Evolutionary conservation across 176 grass and related monocot genomes (phyloP).

Genomic region (Zea luxurians): DNA sequence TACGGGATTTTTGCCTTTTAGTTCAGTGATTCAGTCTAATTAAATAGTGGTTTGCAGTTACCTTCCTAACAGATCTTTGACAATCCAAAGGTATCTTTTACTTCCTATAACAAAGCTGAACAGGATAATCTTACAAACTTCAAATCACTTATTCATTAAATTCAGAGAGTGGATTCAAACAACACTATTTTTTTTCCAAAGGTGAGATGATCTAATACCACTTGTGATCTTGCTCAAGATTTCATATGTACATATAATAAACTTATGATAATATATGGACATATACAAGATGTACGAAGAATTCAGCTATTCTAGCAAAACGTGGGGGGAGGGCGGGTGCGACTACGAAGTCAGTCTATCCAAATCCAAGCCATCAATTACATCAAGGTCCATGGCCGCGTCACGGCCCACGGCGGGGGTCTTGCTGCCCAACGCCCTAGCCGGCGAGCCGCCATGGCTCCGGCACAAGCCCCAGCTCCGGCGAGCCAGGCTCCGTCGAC

Average conservation of each 20-base stretch:
- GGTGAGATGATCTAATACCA: not conserved
- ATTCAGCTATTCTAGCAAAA: slow-evolving; percentile 46
- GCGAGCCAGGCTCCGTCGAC: slow-evolving; percentile 20
- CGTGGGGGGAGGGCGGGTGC: slow-evolving; percentile 13
- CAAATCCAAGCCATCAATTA: slow-evolving; percentile 71
- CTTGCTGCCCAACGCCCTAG: slow-evolving; percentile 36
- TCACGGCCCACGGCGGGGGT: not conserved
- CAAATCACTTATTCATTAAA: not conserved
- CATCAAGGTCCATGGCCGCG: slow-evolving; percentile 55
- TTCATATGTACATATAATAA: slow-evolving; percentile 30
- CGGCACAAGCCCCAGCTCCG: slow-evolving; percentile 51
- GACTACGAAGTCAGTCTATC: slow-evolving; percentile 44
- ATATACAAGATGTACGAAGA: slow-evolving; percentile 9
- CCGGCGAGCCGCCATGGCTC: slow-evolving; percentile 75
- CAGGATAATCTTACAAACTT: not conserved
- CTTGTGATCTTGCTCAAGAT: slow-evolving; percentile 13
- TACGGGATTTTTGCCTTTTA: slow-evolving; percentile 22
- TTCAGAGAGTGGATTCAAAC: not conserved
- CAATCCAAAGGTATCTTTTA: too few species aligned
- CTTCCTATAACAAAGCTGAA: not conserved
- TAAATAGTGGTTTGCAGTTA: not conserved
- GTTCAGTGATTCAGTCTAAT: not conserved
- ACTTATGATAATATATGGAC: not conserved
- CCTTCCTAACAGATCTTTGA: too few species aligned
- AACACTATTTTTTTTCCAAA: not conserved